Conservation (phyloP, 208 protist species). For the Trypanosoma grayi region DNA sequence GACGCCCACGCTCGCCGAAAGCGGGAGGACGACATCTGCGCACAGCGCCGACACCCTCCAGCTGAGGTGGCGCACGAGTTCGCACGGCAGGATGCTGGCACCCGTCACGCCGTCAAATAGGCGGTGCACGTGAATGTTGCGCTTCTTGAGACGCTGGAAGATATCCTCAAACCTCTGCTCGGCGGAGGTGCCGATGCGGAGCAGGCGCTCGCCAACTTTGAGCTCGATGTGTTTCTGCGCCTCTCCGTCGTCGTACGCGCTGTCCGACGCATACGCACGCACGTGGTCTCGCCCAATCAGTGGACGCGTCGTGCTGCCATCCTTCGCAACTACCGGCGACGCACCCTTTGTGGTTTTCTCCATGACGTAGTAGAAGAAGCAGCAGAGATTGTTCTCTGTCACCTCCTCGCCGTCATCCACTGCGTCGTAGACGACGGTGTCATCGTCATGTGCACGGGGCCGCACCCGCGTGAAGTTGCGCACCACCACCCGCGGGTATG, state of each 20-base stretch:
- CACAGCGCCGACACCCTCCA: slow-evolving; percentile 19
- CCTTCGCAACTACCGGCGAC: neutral
- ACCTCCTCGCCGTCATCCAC: slow-evolving; percentile 14
- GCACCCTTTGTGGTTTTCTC: neutral
- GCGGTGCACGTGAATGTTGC: slow-evolving; percentile 24
- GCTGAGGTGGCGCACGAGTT: slow-evolving; percentile 29
- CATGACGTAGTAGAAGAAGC: slow-evolving; percentile 16
- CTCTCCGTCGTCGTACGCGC: neutral
- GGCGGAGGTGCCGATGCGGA: slow-evolving; percentile 19
- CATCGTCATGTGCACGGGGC: neutral
- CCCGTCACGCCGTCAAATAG: slow-evolving; percentile 48
- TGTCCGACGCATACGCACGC: slow-evolving; percentile 4
- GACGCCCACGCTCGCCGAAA: neutral
- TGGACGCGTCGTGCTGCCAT: slow-evolving; percentile 6
- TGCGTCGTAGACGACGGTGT: slow-evolving; percentile 4
- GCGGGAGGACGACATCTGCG: slow-evolving; percentile 5
- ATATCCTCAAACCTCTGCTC: slow-evolving; percentile 24
- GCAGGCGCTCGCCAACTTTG: slow-evolving; percentile 18
- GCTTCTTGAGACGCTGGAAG: slow-evolving; percentile 19
- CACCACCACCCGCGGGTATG: slow-evolving; percentile 14
- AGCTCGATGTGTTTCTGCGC: slow-evolving; percentile 18
- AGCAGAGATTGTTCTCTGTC: slow-evolving; percentile 8
- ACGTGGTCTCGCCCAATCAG: slow-evolving; percentile 20
- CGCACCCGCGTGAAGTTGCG: slow-evolving; percentile 14
- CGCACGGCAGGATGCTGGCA: slow-evolving; percentile 56